Evolutionary conservation across 2,329 filamentous ascomycete genomes (phyloP), one percentile per base, ranked within the genome.

Genomic region (Zalaria sp.): DNA sequence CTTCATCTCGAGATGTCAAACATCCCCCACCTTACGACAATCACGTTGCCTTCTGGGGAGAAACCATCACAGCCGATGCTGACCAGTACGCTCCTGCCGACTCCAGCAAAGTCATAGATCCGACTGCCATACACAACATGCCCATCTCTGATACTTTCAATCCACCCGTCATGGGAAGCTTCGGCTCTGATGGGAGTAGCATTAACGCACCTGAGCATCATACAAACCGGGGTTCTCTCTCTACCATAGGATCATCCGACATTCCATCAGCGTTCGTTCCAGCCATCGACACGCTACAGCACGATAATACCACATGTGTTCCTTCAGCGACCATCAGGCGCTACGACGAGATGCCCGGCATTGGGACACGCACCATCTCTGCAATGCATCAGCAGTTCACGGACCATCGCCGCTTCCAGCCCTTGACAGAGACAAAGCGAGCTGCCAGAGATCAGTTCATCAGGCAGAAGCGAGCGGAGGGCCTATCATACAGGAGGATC

Each of bases 401-500:
- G 11, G 25, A 25, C 36, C 36, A 25, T 5, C 25, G 27, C 11
- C 4, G 3, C 10, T 32, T 25, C 26, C n/a, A 10, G 3, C 25
- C 18, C 8, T 11, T 38, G 4, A 34, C 38, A 2, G 37, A 39
- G 10, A 27, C 11, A 3, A 6, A 47, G 25, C 50, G 49, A 27
- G 47, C 47, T 31, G 40, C 46, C n/a, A 49, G 51, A 7, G 55
- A 59, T 43, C 42, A 45, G n/a, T 49, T 47, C 35, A 64, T 83
- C 1, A 56, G 81, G 10, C 53, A 65, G n/a, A 64, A 67, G 25
- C 77, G 75, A 55, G 52, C 57, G 5, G 56, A 63, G 1, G 79
- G 79, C 3, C 62, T 74, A 62, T 75, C 78, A 0, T 86, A 84
- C 59, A 72, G 69, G 41, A 68, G 81, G 44, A 84, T 85, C 51